These are phyloP conservation scores for Phytophthora melonis DNA, from an alignment of 352 stramenopile genomes.

Conservation along the genomic window DNA sequence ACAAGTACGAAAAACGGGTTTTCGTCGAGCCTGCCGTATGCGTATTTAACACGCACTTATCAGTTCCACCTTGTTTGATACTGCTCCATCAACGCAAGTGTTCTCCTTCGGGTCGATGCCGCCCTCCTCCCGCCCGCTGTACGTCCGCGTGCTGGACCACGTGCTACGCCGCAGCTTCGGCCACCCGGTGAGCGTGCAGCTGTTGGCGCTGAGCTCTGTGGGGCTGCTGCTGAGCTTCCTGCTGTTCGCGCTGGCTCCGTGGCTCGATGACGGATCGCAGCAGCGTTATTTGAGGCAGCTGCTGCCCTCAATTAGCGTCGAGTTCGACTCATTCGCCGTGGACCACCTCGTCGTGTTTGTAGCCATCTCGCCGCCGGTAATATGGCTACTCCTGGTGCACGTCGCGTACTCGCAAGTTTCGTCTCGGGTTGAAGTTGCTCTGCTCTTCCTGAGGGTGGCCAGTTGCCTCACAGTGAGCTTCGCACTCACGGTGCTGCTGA, in stretches of 20 bases:
- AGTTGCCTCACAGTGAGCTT: constrained; percentile 73
- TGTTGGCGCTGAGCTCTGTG: constrained; percentile 56
- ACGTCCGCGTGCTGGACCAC: constrained; percentile 46
- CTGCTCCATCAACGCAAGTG: too few relatives aligned
- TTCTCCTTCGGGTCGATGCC: not conserved
- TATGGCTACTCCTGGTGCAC: constrained; percentile 76
- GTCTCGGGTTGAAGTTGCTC: constrained; percentile 56
- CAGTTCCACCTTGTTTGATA: too few relatives aligned
- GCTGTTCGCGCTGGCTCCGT: constrained; percentile 63
- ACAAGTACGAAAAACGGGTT: too few relatives aligned
- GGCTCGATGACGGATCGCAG: constrained; percentile 63
- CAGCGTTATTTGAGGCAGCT: constrained; percentile 57
- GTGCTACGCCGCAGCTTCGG: constrained; percentile 68
- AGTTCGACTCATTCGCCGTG: constrained; percentile 70
- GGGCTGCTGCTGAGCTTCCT: constrained; percentile 57
- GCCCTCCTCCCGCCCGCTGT: constrained; percentile 21
- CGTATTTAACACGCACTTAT: too few relatives aligned
- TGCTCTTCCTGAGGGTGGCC: constrained; percentile 67
- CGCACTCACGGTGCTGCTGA: constrained; percentile 78
- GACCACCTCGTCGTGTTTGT: constrained; percentile 77
- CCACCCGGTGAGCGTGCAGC: constrained; percentile 62
- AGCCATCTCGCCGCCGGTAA: constrained; percentile 66
- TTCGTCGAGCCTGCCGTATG: too few relatives aligned
- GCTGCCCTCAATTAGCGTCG: constrained; percentile 56
- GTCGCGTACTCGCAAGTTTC: constrained; percentile 65